phyloP scores from a whole-genome alignment of 768 basidiomycete genomes.

The Inosperma sp. region DNA sequence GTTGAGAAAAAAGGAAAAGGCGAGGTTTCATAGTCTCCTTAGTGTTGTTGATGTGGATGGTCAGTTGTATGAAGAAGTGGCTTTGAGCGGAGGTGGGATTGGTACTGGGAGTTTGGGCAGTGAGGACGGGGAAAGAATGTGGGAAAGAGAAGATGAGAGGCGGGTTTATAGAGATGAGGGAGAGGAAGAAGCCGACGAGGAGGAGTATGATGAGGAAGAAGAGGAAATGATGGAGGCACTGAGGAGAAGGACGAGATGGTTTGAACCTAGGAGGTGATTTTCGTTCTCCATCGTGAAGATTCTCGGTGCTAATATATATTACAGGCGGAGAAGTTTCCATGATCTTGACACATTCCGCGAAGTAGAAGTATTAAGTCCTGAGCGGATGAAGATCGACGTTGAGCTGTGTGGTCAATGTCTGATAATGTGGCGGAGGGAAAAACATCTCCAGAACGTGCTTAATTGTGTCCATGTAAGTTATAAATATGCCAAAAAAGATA shows the following conservation, averaged over 20 bases:
- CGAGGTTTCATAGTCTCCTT: conserved; percentile 28
- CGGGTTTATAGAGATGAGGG: not conserved
- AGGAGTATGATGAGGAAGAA: not conserved
- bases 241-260: conserved; percentile 15
- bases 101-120: not conserved
- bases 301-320: conserved; percentile 9
- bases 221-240: not conserved
- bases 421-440: conserved; percentile 61
- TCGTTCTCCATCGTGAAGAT: conserved; percentile 7
- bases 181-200: not conserved
- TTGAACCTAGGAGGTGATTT: conserved; percentile 30
- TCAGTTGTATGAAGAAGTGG: conserved; percentile 21
- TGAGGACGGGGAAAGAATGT: not conserved
- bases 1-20: conserved; percentile 20
- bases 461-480: conserved; percentile 51
- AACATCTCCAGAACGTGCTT: conserved; percentile 62
- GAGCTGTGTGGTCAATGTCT: conserved; percentile 72
- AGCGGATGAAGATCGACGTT: conserved; percentile 75
- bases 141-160: too few species aligned
- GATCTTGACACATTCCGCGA: conserved; percentile 49
- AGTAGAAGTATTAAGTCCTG: conserved; percentile 46
- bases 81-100: conserved; percentile 18
- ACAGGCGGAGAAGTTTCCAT: conserved; percentile 62
- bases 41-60: conserved; percentile 27
- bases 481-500: not conserved